Base-by-base conservation (phyloP, 768 basidiomycete genomes). In the Cubamyces lactineus region DNA sequence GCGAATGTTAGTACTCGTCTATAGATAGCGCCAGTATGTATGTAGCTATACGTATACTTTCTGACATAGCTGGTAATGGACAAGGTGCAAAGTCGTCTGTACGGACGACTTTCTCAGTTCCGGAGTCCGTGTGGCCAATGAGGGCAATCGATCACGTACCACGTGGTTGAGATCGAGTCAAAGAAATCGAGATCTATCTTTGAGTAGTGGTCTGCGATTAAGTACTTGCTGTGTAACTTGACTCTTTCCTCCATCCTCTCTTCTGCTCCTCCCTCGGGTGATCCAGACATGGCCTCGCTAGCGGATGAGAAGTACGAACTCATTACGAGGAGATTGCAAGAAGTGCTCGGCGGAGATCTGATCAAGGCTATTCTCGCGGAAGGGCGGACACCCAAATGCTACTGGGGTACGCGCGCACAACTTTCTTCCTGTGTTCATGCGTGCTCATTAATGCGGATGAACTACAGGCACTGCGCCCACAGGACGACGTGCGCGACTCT, bases 381-480 rank as follows among this genome's bases (percentile, higher is more conserved):
- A 71, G 92, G 88, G 17, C 80, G 86, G 70, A 74, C 86, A 15
- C 86, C 88, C 15, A 94, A 89, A 73, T 86, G 87, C 70, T 98
- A 98, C 85, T 98, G 92, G 93, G 96, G 95, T 88, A 68, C 60
- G 87, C 81, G 42, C n/a, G 38, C 30, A 41, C 21, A 16, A 46
- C 16, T 28, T 38, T 39, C 11, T 3, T 39, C n/a, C 40, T 5
- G 15, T 1, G 12, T 21, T 5, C 5, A 26, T n/a, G 3, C 40
- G 8, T 23, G 39, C 57, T 51, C 28, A 51, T 24, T 1, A 16
- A 16, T 13, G 24, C 2, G 8, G 21, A 16, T 34, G 15, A 28
- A 21, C n/a, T 12, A 43, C 68, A 97, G 96, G 96, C 52, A 89
- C 92, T 19, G 94, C 96, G 19, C 87, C 95, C 0, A 98, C 96